These are phyloP conservation scores for Conidiobolus incongruus DNA, from an alignment of 371 early-diverging fungal species.

Conservation along the genomic window DNA sequence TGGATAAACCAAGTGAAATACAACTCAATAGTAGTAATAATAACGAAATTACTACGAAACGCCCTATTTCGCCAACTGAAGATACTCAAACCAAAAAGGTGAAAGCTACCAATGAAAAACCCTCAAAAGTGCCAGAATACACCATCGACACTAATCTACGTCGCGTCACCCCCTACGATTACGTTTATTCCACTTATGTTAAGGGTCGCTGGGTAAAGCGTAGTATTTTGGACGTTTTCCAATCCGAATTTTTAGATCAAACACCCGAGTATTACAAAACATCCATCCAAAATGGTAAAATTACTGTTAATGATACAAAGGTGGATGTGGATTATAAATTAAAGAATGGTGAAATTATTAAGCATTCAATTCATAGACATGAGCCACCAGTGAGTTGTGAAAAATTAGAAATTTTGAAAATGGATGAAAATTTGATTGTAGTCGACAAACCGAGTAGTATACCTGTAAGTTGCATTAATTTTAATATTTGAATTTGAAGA, in stretches of 20 bases:
- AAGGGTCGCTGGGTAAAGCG: conserved; percentile 81
- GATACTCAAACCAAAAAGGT: too few relatives aligned
- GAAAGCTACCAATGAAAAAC: too few relatives aligned
- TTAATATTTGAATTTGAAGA: background rate
- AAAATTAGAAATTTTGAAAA: conserved; percentile 28
- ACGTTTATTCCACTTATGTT: conserved; percentile 49
- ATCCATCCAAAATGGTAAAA: conserved; percentile 56
- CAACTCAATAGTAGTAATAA: too few relatives aligned
- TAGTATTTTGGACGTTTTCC: conserved; percentile 47
- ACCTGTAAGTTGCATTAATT: conserved; percentile 25
- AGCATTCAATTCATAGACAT: conserved; percentile 75
- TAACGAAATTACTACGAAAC: too few relatives aligned
- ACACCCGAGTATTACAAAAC: conserved; percentile 57
- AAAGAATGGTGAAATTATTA: conserved; percentile 46
- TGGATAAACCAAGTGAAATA: too few relatives aligned
- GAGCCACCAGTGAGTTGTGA: conserved; percentile 72
- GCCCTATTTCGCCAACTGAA: too few relatives aligned
- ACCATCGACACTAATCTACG: too few relatives aligned
- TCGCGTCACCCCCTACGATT: conserved; percentile 65
- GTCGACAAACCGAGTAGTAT: conserved; percentile 79
- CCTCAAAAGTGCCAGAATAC: too few relatives aligned
- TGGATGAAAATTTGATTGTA: conserved; percentile 38
- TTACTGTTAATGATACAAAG: conserved; percentile 44
- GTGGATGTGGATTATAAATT: conserved; percentile 24
- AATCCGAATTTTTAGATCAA: conserved; percentile 68